A percentile compares a stretch with the other conserved stretches of the same genome.
Conservation (phyloP, 192 early-diverging fungal genomes). For the Blastocladiella britannica region DNA sequence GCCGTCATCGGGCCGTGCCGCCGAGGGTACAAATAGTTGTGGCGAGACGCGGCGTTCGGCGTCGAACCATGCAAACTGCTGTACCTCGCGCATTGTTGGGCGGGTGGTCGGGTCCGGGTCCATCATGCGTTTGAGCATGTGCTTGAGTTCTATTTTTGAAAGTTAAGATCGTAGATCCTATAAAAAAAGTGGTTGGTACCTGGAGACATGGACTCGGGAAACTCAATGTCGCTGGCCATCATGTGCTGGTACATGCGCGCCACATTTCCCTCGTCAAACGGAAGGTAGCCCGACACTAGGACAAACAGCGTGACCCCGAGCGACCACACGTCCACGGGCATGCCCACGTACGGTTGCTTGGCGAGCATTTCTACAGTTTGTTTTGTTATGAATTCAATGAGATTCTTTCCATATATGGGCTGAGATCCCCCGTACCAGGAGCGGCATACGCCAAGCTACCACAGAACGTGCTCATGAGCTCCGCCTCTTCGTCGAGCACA, state of each 20-base stretch:
- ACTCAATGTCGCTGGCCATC: background rate
- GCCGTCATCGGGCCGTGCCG: too few species aligned
- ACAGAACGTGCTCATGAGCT: background rate
- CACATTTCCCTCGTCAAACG: background rate
- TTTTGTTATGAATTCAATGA: too few species aligned
- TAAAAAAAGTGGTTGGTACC: background rate
- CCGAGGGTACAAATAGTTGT: too few species aligned
- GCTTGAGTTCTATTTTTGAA: background rate
- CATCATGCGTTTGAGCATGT: background rate
- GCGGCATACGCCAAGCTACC: background rate
- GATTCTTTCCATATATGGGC: too few species aligned
- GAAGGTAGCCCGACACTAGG: background rate
- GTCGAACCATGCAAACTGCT: too few species aligned
- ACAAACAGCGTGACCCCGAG: background rate
- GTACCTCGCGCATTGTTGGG: background rate
- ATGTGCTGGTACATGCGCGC: background rate
- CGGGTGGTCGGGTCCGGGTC: background rate
- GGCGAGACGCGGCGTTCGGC: too few species aligned
- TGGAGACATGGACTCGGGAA: background rate
- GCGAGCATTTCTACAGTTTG: background rate
- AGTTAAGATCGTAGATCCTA: background rate
- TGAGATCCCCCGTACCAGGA: background rate
- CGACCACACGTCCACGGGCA: background rate
- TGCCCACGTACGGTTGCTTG: background rate
- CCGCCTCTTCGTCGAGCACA: background rate